Conservation (phyloP, 805 yeast species). For the Ogataea allantospora region DNA sequence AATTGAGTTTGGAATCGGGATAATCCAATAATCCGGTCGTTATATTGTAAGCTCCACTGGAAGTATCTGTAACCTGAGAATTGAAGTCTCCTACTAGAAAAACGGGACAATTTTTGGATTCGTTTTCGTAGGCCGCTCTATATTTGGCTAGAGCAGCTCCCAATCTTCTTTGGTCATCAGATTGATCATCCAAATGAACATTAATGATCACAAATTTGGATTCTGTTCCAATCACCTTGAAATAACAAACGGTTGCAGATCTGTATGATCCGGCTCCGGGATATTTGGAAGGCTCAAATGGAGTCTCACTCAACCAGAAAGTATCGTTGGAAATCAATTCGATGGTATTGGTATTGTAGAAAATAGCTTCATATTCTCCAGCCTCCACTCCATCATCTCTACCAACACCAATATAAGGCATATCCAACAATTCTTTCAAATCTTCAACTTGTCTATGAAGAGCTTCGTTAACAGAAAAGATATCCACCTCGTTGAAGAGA, state of each 20-base stretch:
- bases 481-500: slow-evolving; percentile 33
- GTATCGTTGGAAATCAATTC: slow-evolving; percentile 40
- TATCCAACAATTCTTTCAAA: slow-evolving; percentile 32
- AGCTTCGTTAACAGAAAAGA: slow-evolving; percentile 48
- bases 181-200: slow-evolving; percentile 52
- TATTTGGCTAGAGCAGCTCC: slow-evolving; percentile 43
- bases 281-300: slow-evolving; percentile 46
- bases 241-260: slow-evolving; percentile 39
- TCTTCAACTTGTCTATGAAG: slow-evolving; percentile 46
- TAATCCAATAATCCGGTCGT: slow-evolving; percentile 25
- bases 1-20: slow-evolving; percentile 14
- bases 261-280: slow-evolving; percentile 42
- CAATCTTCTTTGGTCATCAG: slow-evolving; percentile 43
- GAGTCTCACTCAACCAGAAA: slow-evolving; percentile 55
- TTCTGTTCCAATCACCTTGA: slow-evolving; percentile 33
- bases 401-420: slow-evolving; percentile 49
- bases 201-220: slow-evolving; percentile 39
- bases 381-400: slow-evolving; percentile 48
- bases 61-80: slow-evolving; percentile 43
- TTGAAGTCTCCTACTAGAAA: slow-evolving; percentile 60
- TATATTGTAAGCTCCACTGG: slow-evolving; percentile 34
- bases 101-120: slow-evolving; percentile 34
- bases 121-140: slow-evolving; percentile 38
- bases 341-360: slow-evolving; percentile 40
- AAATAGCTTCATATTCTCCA: slow-evolving; percentile 54